These are phyloP conservation scores for Hippophae gyantsensis DNA, from an alignment of 306 rosid genomes.

Conservation along the genomic window DNA sequence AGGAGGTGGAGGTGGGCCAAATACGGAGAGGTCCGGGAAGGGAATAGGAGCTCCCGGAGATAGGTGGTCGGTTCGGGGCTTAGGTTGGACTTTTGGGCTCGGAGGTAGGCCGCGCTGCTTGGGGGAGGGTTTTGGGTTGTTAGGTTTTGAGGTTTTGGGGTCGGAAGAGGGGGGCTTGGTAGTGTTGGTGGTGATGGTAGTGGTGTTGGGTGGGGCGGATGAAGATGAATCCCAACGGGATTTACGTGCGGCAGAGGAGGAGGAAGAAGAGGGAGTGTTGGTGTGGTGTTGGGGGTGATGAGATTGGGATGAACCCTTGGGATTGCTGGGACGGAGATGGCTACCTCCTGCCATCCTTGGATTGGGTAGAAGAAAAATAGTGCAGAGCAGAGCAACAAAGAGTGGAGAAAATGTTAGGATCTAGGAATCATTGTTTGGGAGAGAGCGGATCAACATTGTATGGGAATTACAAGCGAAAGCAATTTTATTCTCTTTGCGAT, in stretches of 20 bases:
- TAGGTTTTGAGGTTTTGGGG: slow-evolving; percentile 29
- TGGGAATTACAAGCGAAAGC: too few relatives aligned
- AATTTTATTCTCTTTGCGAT: too few relatives aligned
- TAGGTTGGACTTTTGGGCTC: slow-evolving; percentile 27
- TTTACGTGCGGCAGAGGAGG: slow-evolving; percentile 51
- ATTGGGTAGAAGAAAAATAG: too few relatives aligned
- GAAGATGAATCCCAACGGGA: slow-evolving; percentile 69
- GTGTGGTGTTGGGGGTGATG: too few relatives aligned
- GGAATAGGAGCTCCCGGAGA: slow-evolving; percentile 31
- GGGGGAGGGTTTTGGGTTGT: slow-evolving; percentile 19
- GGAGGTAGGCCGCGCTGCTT: slow-evolving; percentile 28
- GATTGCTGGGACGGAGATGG: slow-evolving; percentile 7
- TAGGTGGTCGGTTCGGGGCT: slow-evolving; percentile 21
- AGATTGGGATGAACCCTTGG: slow-evolving; percentile 26
- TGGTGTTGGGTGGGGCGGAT: slow-evolving; percentile 2
- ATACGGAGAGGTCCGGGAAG: slow-evolving; percentile 41
- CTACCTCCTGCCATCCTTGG: slow-evolving; percentile 71
- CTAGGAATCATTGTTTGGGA: too few relatives aligned
- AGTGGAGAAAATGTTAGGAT: too few relatives aligned
- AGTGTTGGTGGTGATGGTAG: slow-evolving; percentile 1
- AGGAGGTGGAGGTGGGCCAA: slow-evolving; percentile 80
- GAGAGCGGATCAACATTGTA: too few relatives aligned
- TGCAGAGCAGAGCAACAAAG: too few relatives aligned
- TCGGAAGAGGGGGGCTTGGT: slow-evolving; percentile 31
- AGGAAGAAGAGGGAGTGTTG: slow-evolving; percentile 30